phyloP scores from a whole-genome alignment of 768 basidiomycete genomes.

The Pisolithus sp. region DNA sequence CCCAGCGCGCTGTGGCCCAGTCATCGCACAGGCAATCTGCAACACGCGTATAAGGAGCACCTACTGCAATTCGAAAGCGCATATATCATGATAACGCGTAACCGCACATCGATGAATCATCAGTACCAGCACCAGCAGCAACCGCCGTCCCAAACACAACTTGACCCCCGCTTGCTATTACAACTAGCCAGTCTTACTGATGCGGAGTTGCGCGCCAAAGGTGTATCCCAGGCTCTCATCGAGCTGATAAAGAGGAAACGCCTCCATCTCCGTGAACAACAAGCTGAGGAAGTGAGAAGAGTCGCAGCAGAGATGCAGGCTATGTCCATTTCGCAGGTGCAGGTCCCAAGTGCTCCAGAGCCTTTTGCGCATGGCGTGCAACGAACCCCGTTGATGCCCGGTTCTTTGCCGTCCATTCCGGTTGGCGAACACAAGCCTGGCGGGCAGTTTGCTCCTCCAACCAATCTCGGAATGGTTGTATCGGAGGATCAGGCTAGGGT shows the following conservation, averaged over 20 bases:
- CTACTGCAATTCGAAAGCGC: slow-evolving; percentile 50
- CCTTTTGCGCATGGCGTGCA: slow-evolving; percentile 9
- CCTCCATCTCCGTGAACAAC: slow-evolving; percentile 15
- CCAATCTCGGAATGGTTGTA: slow-evolving; percentile 5
- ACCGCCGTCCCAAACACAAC: slow-evolving; percentile 15
- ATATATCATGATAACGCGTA: slow-evolving; percentile 38
- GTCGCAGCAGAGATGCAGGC: slow-evolving; percentile 17
- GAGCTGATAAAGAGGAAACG: slow-evolving; percentile 53
- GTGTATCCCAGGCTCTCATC: slow-evolving; percentile 46
- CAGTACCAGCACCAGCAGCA: slow-evolving; percentile 9
- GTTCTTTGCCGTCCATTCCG: slow-evolving; percentile 6
- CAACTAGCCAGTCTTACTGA: slow-evolving; percentile 34
- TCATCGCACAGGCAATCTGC: slow-evolving; percentile 52
- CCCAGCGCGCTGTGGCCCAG: slow-evolving; percentile 58
- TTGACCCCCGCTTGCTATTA: slow-evolving; percentile 32
- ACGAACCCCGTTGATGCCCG: slow-evolving; percentile 11
- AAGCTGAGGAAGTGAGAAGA: slow-evolving; percentile 14
- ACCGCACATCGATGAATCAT: slow-evolving; percentile 5
- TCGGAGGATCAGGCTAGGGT: slow-evolving; percentile 27
- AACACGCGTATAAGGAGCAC: slow-evolving; percentile 54
- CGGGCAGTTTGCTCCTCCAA: slow-evolving; percentile 7
- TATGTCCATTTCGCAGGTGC: slow-evolving; percentile 10
- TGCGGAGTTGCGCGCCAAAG: slow-evolving; percentile 47
- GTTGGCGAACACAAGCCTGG: slow-evolving; percentile 14
- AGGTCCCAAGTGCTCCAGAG: slow-evolving; percentile 16